Base-by-base conservation (phyloP, 352 stramenopile genomes). In the Salisapilia sapeloensis region DNA sequence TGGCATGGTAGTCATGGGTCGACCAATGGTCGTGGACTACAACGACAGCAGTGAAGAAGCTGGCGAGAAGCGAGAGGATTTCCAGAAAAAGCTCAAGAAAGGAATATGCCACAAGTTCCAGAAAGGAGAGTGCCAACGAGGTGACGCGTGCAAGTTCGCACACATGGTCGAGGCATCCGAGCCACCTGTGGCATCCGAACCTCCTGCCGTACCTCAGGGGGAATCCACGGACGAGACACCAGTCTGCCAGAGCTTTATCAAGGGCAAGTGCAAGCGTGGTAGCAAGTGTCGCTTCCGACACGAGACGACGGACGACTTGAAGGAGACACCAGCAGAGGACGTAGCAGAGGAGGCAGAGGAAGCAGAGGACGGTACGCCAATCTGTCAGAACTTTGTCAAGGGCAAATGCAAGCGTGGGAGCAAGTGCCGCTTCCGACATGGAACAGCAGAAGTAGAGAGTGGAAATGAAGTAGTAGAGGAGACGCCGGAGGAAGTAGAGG, bases 11-110 rank as follows among this genome's bases (percentile, higher is more conserved):
- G 74, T 89, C 24, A 86, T 89, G 67, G 74, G 74, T 4, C 47
- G 74, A 9, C 66, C 74, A 6, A 85, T 89, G 64, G 79, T 71
- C 38, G 56, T 89, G 29, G 74, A 89, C 44, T 86, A 85, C 41
- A 69, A 67, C 19, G 45, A 60, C 2, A 53, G 69, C 22, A 70
- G 86, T 39, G 74, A 85, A 32, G 56, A 48, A 13, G 63, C 65
- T 12, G 61, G 67, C 3, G 60, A 79, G 36, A 60, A 55, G 7
- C 69, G 71, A n/a, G 74, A 82, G 18, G 66, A 72, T 1, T 38
- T 89, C 23, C 53, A 80, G 38, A 62, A 66, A 31, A 81, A 81
- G 39, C 44, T 81, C 25, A 81, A 81, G 58, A 81, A 81, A 31
- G 65, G 65, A 5, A 46, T 81, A 23, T 81, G 65, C 33, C 55